A percentile compares a stretch with the other conserved stretches of the same genome.
Evolutionary conservation across 768 basidiomycete genomes (phyloP).

Genomic region (Cystobasidium tubakii): DNA sequence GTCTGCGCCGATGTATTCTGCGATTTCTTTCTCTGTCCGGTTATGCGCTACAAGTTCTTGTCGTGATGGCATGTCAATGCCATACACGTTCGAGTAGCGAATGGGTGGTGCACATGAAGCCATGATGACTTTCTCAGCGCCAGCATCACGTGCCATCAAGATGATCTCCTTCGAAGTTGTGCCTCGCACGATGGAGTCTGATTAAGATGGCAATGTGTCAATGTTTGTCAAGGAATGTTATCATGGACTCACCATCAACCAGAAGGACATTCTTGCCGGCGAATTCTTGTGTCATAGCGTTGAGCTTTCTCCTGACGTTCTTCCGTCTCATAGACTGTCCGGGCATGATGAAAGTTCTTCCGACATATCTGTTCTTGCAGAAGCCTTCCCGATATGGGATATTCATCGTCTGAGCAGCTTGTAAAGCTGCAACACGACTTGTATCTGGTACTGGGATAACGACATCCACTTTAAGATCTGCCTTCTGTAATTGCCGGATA

Average conservation of each 20-base stretch:
- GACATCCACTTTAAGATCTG: slow-evolving; percentile 74
- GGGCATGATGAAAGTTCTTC: slow-evolving; percentile 98
- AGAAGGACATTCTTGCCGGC: slow-evolving; percentile 82
- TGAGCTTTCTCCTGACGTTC: slow-evolving; percentile 89
- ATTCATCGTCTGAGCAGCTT: slow-evolving; percentile 79
- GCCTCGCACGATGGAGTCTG: slow-evolving; percentile 96
- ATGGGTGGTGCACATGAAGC: slow-evolving; percentile 97
- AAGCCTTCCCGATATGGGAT: slow-evolving; percentile 97
- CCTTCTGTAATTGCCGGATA: slow-evolving; percentile 61
- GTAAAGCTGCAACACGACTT: slow-evolving; percentile 88
- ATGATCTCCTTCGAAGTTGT: slow-evolving; percentile 98
- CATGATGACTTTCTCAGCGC: slow-evolving; percentile 89
- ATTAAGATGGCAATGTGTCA: not conserved
- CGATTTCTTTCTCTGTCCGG: slow-evolving; percentile 66
- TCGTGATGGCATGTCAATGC: slow-evolving; percentile 99
- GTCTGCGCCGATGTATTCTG: slow-evolving; percentile 81
- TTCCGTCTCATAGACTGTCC: slow-evolving; percentile 79
- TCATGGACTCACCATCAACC: slow-evolving; percentile 71
- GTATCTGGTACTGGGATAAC: slow-evolving; percentile 99
- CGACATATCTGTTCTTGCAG: slow-evolving; percentile 97
- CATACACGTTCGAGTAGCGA: slow-evolving; percentile 91
- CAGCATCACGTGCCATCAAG: slow-evolving; percentile 98
- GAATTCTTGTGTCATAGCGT: slow-evolving; percentile 98
- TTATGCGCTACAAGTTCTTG: slow-evolving; percentile 81
- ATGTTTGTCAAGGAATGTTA: not conserved